Percentiles rank a stretch among this genome's conserved stretches.
These are phyloP conservation scores for Earliella scabrosa DNA, from an alignment of 1,284 basidiomycete genomes.

Conservation along the genomic window DNA sequence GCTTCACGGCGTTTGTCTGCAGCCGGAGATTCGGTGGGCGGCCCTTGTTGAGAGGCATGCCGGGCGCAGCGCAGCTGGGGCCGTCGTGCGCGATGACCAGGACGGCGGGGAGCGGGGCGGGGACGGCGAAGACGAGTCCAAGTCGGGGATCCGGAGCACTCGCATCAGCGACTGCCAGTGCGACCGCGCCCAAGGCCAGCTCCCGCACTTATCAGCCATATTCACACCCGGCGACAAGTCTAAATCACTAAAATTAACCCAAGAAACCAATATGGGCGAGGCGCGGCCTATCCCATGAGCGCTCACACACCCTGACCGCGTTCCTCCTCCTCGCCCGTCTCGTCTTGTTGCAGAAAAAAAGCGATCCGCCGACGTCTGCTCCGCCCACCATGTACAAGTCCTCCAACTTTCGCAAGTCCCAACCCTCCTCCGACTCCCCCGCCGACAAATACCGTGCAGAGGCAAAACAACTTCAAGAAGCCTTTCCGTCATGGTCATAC, in stretches of 20 bases:
- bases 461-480: conserved; percentile 70
- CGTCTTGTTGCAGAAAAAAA: conserved; percentile 27
- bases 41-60: conserved; percentile 33
- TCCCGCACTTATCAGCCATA: not conserved
- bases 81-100: not conserved
- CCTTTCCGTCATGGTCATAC: conserved; percentile 78
- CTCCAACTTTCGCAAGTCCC: conserved; percentile 36
- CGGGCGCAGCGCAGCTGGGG: not conserved
- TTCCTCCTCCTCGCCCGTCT: conserved; percentile 19
- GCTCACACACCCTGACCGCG: conserved; percentile 23
- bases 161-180: not conserved
- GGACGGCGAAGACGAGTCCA: not conserved
- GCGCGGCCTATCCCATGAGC: conserved; percentile 17
- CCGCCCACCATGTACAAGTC: conserved; percentile 40
- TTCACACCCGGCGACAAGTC: conserved; percentile 6
- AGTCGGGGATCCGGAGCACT: not conserved
- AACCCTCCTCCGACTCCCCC: conserved; percentile 29
- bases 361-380: conserved; percentile 24
- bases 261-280: not conserved
- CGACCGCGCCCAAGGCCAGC: too few species aligned
- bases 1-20: conserved; percentile 31
- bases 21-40: conserved; percentile 44
- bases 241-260: conserved; percentile 4
- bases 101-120: not conserved
- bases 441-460: conserved; percentile 53